Evolutionary conservation across 2,329 filamentous ascomycete genomes (phyloP), one percentile per base, ranked within the genome.

Genomic region (Ophiocordyceps sinensis): DNA sequence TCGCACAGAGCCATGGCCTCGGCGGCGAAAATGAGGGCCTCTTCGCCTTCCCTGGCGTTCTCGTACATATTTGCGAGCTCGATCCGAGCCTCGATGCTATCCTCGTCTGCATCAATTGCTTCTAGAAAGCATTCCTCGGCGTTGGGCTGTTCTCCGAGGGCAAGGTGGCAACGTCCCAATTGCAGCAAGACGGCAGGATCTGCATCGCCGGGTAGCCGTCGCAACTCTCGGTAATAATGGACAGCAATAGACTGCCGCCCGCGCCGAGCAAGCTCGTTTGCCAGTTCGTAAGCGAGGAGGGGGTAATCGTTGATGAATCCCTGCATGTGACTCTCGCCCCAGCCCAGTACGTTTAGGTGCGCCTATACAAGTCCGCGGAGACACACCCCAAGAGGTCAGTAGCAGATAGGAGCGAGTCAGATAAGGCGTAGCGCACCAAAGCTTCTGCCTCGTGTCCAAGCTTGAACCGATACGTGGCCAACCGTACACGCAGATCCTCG

Each of bases 21-120:
- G 29, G 81, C 82, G 38, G 85, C 77, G 39, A 87, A 74, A 44
- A 82, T 78, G 44, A 87, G 75, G 1, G 87, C 87, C 52, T 85
- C 77, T 51, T 87, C 82, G 19, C 74, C 77, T 61, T 81, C 76
- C 46, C 79, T 79, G 36, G 73, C 73, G 47, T 72, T 77, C 56
- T 93, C 85, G 53, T 93, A 94, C 58, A 95, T 76, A 51, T 83
- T 87, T 12, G 85, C 85, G 10, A 95, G 68, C 51, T 85, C 77
- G 28, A 84, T 77, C 32, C 85, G 79, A 32, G 85, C 84, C 46
- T 87, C 80, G 38, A 89, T 77, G 43, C 82, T 79, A 34, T 76
- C 68, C 36, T 78, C 66, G 46, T 93, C 82, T 44, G 77, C 71
- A 40, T 85, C 76, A 31, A 86, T 77, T 11, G 88, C 77, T 2